Evolutionary conservation across 345 rosid genomes (phyloP), one percentile per base, ranked within the genome.

Genomic region (Gynandropsis gynandra): DNA sequence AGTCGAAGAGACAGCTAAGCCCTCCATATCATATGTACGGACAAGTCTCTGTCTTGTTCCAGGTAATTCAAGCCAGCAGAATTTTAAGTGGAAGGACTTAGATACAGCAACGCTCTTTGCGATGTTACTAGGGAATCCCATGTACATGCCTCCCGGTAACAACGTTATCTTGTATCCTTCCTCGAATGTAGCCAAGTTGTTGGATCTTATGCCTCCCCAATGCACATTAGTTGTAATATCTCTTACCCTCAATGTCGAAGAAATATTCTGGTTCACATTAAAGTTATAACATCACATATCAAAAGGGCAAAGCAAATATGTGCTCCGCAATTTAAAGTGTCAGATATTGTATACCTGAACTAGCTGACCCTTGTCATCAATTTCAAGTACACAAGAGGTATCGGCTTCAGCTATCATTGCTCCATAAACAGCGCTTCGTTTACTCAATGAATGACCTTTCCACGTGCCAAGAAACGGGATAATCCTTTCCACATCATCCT

Each of bases 341-440:
- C 13, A 37, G 16, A 14, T 18, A 20, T 50, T 9, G 15, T 50
- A 50, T 73, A 84, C 98, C 95, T 80, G 95, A 24, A 78, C 58
- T 34, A 84, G 62, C 57, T 69, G 94, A 53, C 85, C 80, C 4
- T 68, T 61, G 50, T 73, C 81, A 64, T 87, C 76, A 65, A 79
- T 76, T 71, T 82, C 72, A 48, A 90, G 87, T 37, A 61, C 63
- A 52, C 82, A 64, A 45, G 67, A 36, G 9, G 75, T 72, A 43
- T 87, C 77, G 35, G 89, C 89, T 74, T 83, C 79, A n/a, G 80
- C 59, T 56, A 82, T 46, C 21, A 95, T 90, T 32, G 95, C 68
- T 60, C 95, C 98, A 62, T 90, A 90, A 63, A 90, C 87, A 65
- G 89, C 96, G 46, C 87, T 87, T 35, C 96, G 82, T 52, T 82